These are phyloP conservation scores for Warburgia ugandensis DNA, from an alignment of 164 flowering plant genomes.

Conservation along the genomic window DNA sequence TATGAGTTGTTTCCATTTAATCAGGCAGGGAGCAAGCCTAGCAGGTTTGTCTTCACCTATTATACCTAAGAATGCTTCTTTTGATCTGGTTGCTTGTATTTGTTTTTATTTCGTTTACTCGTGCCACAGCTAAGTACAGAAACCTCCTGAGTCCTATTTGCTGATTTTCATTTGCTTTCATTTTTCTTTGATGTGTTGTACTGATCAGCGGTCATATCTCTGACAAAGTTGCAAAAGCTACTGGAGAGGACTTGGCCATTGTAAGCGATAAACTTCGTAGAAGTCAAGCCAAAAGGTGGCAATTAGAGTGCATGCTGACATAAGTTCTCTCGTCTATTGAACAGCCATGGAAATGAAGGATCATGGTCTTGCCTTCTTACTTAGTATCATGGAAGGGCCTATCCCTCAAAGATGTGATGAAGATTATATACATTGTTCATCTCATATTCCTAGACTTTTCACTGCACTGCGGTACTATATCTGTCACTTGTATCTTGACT, in stretches of 20 bases:
- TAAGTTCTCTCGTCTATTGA: conserved; percentile 33
- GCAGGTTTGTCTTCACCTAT: conserved; percentile 38
- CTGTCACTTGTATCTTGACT: conserved; percentile 1
- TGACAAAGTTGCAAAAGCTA: conserved; percentile 44
- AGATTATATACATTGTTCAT: conserved; percentile 33
- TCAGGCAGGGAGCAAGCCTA: conserved; percentile 70
- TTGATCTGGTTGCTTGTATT: neutral
- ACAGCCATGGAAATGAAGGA: conserved; percentile 63
- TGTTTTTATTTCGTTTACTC: neutral
- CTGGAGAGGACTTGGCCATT: conserved; percentile 36
- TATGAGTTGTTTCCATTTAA: conserved; percentile 38
- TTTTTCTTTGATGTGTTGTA: conserved; percentile 18
- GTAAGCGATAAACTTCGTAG: conserved; percentile 42
- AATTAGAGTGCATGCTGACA: conserved; percentile 63
- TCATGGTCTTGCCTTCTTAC: conserved; percentile 55
- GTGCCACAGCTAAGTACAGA: neutral
- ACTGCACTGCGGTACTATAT: conserved; percentile 54
- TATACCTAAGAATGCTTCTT: neutral
- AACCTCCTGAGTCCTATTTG: neutral
- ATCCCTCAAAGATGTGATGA: conserved; percentile 10
- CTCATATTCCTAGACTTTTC: conserved; percentile 42
- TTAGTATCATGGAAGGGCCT: conserved; percentile 39
- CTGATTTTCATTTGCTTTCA: neutral
- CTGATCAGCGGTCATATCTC: conserved; percentile 75
- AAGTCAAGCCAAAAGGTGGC: conserved; percentile 59